A percentile compares a stretch with the other conserved stretches of the same genome.
Conservation (phyloP, 352 stramenopile species). For the Phytophthora europaea region DNA sequence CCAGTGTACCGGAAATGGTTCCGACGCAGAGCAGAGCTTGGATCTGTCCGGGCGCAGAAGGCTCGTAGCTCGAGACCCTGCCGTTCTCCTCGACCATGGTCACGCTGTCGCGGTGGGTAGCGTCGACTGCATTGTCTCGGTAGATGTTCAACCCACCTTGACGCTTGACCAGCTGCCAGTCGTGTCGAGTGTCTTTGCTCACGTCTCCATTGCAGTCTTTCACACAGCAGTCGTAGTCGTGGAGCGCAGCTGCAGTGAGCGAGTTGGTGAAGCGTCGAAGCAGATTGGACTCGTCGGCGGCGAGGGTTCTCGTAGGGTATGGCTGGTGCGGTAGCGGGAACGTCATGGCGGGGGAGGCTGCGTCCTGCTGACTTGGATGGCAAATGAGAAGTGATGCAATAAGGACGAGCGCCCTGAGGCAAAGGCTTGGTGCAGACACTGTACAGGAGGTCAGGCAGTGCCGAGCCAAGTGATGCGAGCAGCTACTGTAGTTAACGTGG, state of each 20-base stretch:
- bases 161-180: conserved; percentile 55
- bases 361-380: neutral
- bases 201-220: conserved; percentile 36
- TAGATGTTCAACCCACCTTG: conserved; percentile 48
- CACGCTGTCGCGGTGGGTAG: neutral
- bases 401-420: neutral
- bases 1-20: conserved; percentile 36
- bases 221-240: conserved; percentile 48
- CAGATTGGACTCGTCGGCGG: conserved; percentile 34
- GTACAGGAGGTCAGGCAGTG: neutral
- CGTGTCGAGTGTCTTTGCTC: conserved; percentile 22
- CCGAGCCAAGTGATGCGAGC: conserved; percentile 13
- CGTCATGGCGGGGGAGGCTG: conserved; percentile 14
- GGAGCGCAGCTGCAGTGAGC: conserved; percentile 37
- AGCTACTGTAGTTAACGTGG: neutral
- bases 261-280: conserved; percentile 44
- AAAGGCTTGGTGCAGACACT: neutral
- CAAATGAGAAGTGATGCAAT: conserved; percentile 26
- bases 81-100: conserved; percentile 17
- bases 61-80: conserved; percentile 5
- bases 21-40: conserved; percentile 38
- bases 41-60: conserved; percentile 9
- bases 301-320: conserved; percentile 50
- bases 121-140: conserved; percentile 27
- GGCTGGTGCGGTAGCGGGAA: conserved; percentile 32